Conservation (phyloP, 2,329 filamentous ascomycete species). For the Geosmithia flava region DNA sequence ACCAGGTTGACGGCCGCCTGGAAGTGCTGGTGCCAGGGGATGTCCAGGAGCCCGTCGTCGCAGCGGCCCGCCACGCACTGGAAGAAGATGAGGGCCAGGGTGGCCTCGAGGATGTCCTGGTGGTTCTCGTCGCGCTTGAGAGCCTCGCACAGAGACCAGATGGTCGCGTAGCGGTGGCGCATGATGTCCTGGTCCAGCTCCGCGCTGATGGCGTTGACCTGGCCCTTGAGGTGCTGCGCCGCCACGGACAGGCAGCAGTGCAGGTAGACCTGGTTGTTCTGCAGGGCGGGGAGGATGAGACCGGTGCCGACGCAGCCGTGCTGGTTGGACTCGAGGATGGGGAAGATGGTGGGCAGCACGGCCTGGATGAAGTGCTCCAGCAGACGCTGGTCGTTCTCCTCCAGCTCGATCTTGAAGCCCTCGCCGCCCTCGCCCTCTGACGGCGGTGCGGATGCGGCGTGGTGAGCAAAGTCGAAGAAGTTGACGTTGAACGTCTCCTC, state of each 20-base stretch:
- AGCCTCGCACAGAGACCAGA: conserved; percentile 73
- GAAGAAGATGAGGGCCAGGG: conserved; percentile 91
- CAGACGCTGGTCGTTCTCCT: conserved; percentile 76
- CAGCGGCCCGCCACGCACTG: conserved; percentile 82
- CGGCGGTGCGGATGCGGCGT: conserved; percentile 9
- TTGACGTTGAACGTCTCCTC: conserved; percentile 60
- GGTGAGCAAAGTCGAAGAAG: conserved; percentile 73
- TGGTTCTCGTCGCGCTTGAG: conserved; percentile 73
- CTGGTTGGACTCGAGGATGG: conserved; percentile 81
- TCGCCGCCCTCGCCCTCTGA: conserved; percentile 43
- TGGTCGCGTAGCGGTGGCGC: conserved; percentile 79
- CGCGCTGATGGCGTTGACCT: conserved; percentile 46
- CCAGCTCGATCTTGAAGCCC: conserved; percentile 67
- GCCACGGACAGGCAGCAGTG: conserved; percentile 93
- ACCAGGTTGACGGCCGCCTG: conserved; percentile 79
- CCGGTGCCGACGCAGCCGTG: conserved; percentile 71
- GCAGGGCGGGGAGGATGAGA: conserved; percentile 75
- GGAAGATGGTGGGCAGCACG: conserved; percentile 82
- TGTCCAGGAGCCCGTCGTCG: conserved; percentile 76
- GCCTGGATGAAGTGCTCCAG: conserved; percentile 85
- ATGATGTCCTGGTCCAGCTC: conserved; percentile 85
- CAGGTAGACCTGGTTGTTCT: conserved; percentile 84
- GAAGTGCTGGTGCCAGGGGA: conserved; percentile 96
- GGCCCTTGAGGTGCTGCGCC: conserved; percentile 81
- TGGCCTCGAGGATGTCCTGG: conserved; percentile 80